Conservation (phyloP, 148 eudicot genomes). For the Silene uniflora region DNA sequence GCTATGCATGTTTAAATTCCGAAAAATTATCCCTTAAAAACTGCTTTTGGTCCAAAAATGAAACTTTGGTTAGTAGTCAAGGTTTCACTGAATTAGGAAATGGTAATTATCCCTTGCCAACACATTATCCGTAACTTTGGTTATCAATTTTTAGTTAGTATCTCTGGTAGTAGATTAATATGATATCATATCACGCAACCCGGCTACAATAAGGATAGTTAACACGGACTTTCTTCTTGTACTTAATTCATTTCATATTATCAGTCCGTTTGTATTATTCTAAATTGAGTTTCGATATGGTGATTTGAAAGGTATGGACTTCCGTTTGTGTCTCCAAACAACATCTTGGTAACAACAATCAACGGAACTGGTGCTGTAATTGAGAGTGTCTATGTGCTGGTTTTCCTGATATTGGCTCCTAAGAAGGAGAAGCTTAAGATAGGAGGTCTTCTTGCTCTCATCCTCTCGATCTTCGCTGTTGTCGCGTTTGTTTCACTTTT, state of each 20-base stretch:
- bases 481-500: slow-evolving; percentile 58
- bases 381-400: slow-evolving; percentile 63
- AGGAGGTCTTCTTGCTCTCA: slow-evolving; percentile 35
- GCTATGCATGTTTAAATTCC: not conserved
- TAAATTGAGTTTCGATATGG: not conserved
- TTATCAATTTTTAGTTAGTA: not conserved
- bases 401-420: slow-evolving; percentile 56
- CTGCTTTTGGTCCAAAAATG: not conserved
- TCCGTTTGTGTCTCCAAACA: slow-evolving; percentile 72
- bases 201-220: not conserved
- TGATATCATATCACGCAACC: no score
- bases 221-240: not conserved
- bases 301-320: slow-evolving; percentile 54
- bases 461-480: slow-evolving; percentile 42
- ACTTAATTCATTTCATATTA: not conserved
- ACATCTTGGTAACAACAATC: slow-evolving; percentile 52
- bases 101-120: not conserved
- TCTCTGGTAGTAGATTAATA: no score
- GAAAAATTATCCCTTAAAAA: not conserved
- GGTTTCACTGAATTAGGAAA: slow-evolving; percentile 5
- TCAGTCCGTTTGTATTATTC: not conserved
- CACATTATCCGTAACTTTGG: not conserved
- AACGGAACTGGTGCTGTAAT: slow-evolving; percentile 68
- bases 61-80: not conserved
- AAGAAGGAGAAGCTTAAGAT: slow-evolving; percentile 72